phyloP scores from a whole-genome alignment of 2,329 filamentous ascomycete genomes.

The Boeremia lycopersici region DNA sequence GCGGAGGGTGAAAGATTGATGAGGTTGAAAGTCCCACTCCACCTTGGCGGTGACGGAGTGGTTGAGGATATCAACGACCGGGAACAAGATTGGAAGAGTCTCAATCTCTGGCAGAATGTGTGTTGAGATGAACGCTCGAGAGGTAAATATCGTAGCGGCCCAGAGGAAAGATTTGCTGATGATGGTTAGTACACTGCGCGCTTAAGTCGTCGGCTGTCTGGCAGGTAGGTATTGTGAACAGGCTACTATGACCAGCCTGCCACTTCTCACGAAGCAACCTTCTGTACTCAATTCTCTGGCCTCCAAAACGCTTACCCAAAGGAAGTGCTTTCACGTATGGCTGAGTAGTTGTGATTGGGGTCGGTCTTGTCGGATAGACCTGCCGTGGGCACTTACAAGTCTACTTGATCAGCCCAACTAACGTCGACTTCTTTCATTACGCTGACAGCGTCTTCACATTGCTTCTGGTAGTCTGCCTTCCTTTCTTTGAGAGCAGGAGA shows the following conservation, averaged over 20 bases:
- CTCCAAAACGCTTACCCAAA: too few relatives aligned
- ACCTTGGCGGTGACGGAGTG: slow-evolving; percentile 55
- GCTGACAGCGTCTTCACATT: slow-evolving; percentile 32
- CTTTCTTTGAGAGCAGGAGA: slow-evolving; percentile 31
- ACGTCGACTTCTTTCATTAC: slow-evolving; percentile 27
- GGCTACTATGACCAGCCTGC: background rate
- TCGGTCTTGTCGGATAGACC: background rate
- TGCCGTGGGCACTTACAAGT: slow-evolving; percentile 31
- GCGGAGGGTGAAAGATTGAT: slow-evolving; percentile 47
- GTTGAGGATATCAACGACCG: slow-evolving; percentile 57
- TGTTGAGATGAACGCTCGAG: slow-evolving; percentile 57
- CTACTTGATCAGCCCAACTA: slow-evolving; percentile 21
- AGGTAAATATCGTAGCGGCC: slow-evolving; percentile 59
- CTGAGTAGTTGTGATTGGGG: background rate
- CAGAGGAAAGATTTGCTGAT: slow-evolving; percentile 55
- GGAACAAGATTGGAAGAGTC: slow-evolving; percentile 53
- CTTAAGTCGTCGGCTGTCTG: background rate
- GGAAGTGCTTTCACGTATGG: background rate
- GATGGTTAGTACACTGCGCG: slow-evolving; percentile 21
- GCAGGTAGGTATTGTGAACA: background rate
- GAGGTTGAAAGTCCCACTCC: slow-evolving; percentile 50
- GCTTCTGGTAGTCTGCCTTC: slow-evolving; percentile 24
- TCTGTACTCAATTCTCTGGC: too few relatives aligned
- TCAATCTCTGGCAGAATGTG: slow-evolving; percentile 36
- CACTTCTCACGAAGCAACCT: too few relatives aligned